Evolutionary conservation across 345 rosid genomes (phyloP).

Genomic region (Acer campestre): DNA sequence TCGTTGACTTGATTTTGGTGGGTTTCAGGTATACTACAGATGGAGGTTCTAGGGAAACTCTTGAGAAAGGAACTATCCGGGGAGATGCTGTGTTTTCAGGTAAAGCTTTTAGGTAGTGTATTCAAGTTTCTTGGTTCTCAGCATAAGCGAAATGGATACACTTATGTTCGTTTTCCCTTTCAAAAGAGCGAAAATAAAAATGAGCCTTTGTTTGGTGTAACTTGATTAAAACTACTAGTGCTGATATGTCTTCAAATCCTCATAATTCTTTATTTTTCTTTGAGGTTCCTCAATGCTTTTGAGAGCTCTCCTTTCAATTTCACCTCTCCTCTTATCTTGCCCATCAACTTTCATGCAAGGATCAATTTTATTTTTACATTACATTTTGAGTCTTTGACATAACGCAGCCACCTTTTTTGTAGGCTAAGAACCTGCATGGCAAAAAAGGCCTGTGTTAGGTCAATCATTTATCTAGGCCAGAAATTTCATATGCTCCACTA

Average conservation of each 20-base stretch:
- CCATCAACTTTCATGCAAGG: neutral
- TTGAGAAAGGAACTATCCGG: slow-evolving; percentile 73
- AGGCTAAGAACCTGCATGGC: neutral
- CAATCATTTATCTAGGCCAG: neutral
- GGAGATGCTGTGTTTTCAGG: slow-evolving; percentile 77
- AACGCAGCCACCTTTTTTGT: neutral
- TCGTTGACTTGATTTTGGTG: slow-evolving; percentile 15
- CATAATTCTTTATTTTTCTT: no score
- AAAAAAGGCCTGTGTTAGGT: no score
- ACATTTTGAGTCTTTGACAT: no score
- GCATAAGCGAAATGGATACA: neutral
- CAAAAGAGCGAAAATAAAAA: neutral
- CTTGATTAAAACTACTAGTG: neutral
- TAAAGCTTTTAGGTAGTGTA: slow-evolving; percentile 21
- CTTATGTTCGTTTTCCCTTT: neutral
- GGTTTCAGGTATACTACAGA: slow-evolving; percentile 84
- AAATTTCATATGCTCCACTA: neutral
- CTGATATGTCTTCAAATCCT: neutral
- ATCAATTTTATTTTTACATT: no score
- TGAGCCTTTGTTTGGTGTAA: neutral
- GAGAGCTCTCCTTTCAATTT: neutral
- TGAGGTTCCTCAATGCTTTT: neutral
- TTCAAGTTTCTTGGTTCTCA: neutral
- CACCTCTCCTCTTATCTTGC: neutral
- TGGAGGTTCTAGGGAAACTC: slow-evolving; percentile 77